Evolutionary conservation across 495 filamentous ascomycete species (phyloP).

Genomic region (Penicillium silybi): DNA sequence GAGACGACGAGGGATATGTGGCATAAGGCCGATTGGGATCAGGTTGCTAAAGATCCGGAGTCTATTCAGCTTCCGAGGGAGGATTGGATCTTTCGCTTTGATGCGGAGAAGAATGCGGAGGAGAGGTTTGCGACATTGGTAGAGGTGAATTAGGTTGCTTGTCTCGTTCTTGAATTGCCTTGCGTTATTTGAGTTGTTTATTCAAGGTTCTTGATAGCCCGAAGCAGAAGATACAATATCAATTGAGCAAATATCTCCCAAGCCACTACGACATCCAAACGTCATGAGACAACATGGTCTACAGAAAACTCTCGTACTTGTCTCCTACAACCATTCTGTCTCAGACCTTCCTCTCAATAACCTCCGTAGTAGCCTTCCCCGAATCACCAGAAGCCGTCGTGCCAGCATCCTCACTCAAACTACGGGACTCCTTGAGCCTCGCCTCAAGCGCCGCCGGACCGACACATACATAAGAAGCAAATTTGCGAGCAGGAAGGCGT

Average conservation of each 20-base stretch:
- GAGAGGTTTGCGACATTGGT: constrained; percentile 43
- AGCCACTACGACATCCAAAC: no score
- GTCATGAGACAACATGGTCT: no score
- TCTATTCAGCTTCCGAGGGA: constrained; percentile 52
- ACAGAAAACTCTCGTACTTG: no score
- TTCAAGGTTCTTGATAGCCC: neutral
- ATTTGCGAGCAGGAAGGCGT: constrained; percentile 18
- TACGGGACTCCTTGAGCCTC: neutral
- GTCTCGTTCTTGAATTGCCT: no score
- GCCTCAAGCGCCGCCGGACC: constrained; percentile 5
- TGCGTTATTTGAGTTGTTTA: neutral
- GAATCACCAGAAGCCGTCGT: constrained; percentile 3
- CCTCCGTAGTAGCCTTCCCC: constrained; percentile 7
- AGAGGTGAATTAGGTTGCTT: neutral
- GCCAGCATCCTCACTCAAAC: neutral
- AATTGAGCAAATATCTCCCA: no score
- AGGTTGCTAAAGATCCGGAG: constrained; percentile 52
- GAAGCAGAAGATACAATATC: no score
- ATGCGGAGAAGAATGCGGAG: constrained; percentile 53
- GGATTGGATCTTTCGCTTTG: constrained; percentile 55
- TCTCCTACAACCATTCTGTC: neutral
- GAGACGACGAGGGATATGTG: constrained; percentile 54
- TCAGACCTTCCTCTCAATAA: constrained; percentile 9
- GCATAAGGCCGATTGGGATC: constrained; percentile 56
- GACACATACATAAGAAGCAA: constrained; percentile 15